Conservation (phyloP, 1,284 basidiomycete species). For the Malassezia sp. region DNA sequence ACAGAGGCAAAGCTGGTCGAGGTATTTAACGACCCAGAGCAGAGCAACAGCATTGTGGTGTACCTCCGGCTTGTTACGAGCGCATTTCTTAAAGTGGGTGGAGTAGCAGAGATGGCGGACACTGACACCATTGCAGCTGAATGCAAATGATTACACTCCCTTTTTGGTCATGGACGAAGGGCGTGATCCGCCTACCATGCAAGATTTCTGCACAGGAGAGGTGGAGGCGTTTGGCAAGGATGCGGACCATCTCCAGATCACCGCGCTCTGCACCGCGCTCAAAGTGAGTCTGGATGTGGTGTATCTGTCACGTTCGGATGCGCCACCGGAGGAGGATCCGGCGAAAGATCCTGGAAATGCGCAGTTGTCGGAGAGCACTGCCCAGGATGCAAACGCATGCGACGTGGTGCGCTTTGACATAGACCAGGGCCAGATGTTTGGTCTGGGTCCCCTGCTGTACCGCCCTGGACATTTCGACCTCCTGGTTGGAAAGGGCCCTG, state of each 20-base stretch:
- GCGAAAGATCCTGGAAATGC: not conserved
- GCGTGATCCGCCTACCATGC: slow-evolving; percentile 22
- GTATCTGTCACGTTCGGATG: slow-evolving; percentile 26
- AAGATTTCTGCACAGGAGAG: slow-evolving; percentile 28
- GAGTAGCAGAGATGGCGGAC: not conserved
- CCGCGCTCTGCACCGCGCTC: slow-evolving; percentile 28
- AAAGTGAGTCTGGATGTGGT: slow-evolving; percentile 33
- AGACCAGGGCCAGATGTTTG: slow-evolving; percentile 24
- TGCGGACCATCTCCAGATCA: slow-evolving; percentile 41
- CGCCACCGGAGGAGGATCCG: slow-evolving; percentile 18
- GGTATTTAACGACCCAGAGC: slow-evolving; percentile 35
- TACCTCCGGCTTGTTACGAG: slow-evolving; percentile 29
- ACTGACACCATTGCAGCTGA: slow-evolving; percentile 13
- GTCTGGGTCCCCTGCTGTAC: slow-evolving; percentile 6
- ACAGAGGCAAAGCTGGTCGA: slow-evolving; percentile 22
- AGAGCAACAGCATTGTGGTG: slow-evolving; percentile 36
- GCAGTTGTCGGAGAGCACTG: slow-evolving; percentile 1
- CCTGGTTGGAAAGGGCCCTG: not conserved
- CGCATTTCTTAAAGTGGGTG: slow-evolving; percentile 28
- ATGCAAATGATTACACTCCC: slow-evolving; percentile 31
- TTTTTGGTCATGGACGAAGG: slow-evolving; percentile 29
- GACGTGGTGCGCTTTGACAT: slow-evolving; percentile 35
- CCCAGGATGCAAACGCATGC: slow-evolving; percentile 18
- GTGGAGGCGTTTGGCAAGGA: slow-evolving; percentile 41
- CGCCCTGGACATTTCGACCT: slow-evolving; percentile 16